Base-by-base conservation (phyloP, 2,329 filamentous ascomycete species). In the Kalaharituber pfeilii region DNA sequence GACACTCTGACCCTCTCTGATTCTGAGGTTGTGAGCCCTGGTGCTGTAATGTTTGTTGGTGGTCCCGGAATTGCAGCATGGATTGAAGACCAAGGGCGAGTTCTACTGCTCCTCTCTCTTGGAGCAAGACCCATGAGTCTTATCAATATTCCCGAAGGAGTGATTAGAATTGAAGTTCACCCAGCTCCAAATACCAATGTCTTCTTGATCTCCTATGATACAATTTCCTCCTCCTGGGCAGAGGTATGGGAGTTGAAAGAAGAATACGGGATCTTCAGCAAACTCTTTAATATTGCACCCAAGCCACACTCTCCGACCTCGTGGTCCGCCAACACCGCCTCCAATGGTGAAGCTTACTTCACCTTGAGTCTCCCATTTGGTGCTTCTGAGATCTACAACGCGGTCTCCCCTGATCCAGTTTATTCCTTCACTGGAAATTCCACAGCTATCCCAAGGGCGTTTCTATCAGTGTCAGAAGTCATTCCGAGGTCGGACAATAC, bases 281-380 rank as follows among this genome's bases (percentile, higher is more conserved):
- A 85, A 66, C 82, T 82, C 0, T 94, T 94, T 66, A 79, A 82
- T 26, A 73, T 96, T 36, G 55, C 59, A 11, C 84, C 88, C 0
- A 78, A 79, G 52, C 67, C 87, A 20, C 68, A 76, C 24, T 85
- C 83, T 0, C 73, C 72, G 39, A 87, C 86, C 24, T 79, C 82
- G 1, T 86, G 95, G 65, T 83, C 87, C 0, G 82, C 79, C 0
- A 91, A 82, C 68, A 84, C 80, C 11, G 42, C 42, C 1, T 76
- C 78, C 39, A 83, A 81, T 56, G 80, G 83, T 20, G 88, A 91
- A 63, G 82, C 94, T 6, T 95, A 86, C 70, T 94, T 96, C 66
- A 88, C 84, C 1, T 80, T 88, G 56, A 58, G 53, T n/a, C 74
- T 91, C 57, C 87, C 85, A 0, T 72, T 80, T 29, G 78, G 82